Conservation (phyloP, 2,329 filamentous ascomycete genomes). For the Domatiomyces globalis region DNA sequence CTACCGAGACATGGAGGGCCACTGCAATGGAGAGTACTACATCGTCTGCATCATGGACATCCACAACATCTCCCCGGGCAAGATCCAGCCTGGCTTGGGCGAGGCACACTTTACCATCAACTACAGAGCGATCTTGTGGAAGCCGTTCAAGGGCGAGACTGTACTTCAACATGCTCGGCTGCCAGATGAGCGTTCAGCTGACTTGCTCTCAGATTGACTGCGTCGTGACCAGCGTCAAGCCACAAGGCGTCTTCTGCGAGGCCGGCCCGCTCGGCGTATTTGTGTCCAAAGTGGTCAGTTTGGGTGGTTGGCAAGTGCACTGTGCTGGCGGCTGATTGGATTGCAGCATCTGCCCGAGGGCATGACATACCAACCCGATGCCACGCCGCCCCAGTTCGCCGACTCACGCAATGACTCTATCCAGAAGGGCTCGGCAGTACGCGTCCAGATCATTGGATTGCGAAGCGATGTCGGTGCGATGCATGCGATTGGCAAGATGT, state of each 20-base stretch:
- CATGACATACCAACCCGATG: conserved; percentile 88
- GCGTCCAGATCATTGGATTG: conserved; percentile 86
- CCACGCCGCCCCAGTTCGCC: conserved; percentile 90
- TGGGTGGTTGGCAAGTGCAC: conserved; percentile 5
- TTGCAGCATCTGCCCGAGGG: conserved; percentile 57
- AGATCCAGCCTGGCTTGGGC: conserved; percentile 80
- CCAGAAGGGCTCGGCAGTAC: conserved; percentile 82
- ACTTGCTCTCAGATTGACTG: conserved; percentile 60
- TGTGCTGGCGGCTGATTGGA: conserved; percentile 3
- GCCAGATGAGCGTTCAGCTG: not conserved
- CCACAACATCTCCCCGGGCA: conserved; percentile 84
- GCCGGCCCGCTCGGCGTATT: conserved; percentile 36
- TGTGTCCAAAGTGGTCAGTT: conserved; percentile 33
- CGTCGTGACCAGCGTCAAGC: conserved; percentile 79
- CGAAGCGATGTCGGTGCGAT: conserved; percentile 88
- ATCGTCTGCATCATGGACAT: conserved; percentile 97
- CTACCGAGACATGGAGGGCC: conserved; percentile 84
- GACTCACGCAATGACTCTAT: conserved; percentile 84
- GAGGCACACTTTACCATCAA: conserved; percentile 88
- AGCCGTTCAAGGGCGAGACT: conserved; percentile 95
- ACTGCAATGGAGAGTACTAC: conserved; percentile 89
- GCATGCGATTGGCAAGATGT: conserved; percentile 95
- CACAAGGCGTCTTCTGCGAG: conserved; percentile 61
- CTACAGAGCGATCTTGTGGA: conserved; percentile 93
- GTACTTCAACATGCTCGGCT: conserved; percentile 40